Conservation (phyloP, 768 basidiomycete species). For the Suillus subalutaceus region DNA sequence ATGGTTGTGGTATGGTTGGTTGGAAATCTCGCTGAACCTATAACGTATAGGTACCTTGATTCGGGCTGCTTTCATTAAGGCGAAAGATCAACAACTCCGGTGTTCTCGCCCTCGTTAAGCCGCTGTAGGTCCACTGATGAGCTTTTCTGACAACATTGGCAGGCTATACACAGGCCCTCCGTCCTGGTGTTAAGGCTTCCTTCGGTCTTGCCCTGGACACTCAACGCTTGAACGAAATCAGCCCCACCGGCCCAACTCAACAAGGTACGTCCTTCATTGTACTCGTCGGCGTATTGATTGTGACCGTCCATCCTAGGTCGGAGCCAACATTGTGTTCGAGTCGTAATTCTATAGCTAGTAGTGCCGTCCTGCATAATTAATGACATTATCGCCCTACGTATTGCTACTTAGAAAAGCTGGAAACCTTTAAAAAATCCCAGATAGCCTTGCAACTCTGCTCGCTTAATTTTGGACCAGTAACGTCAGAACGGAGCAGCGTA, state of each 20-base stretch:
- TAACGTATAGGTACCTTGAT: constrained; percentile 69
- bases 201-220: constrained; percentile 97
- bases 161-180: constrained; percentile 93
- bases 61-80: constrained; percentile 89
- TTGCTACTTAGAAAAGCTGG: neutral
- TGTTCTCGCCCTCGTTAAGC: constrained; percentile 79
- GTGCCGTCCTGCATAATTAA: constrained; percentile 9
- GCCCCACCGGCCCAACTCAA: constrained; percentile 68
- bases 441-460: no score
- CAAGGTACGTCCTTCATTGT: constrained; percentile 52
- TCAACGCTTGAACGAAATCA: constrained; percentile 79
- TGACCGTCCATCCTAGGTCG: constrained; percentile 47
- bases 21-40: neutral
- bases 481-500: neutral
- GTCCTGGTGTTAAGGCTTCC: constrained; percentile 89
- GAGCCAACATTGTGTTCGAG: constrained; percentile 76
- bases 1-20: neutral
- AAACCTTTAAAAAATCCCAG: no score
- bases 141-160: constrained; percentile 17
- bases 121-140: neutral
- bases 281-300: constrained; percentile 4
- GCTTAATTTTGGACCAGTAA: neutral
- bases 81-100: constrained; percentile 98
- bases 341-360: constrained; percentile 43
- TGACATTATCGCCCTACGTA: neutral